A percentile compares a stretch with the other conserved stretches of the same genome.
Evolutionary conservation across 2,329 filamentous ascomycete genomes (phyloP).

Genomic region (Talaromyces sp.): DNA sequence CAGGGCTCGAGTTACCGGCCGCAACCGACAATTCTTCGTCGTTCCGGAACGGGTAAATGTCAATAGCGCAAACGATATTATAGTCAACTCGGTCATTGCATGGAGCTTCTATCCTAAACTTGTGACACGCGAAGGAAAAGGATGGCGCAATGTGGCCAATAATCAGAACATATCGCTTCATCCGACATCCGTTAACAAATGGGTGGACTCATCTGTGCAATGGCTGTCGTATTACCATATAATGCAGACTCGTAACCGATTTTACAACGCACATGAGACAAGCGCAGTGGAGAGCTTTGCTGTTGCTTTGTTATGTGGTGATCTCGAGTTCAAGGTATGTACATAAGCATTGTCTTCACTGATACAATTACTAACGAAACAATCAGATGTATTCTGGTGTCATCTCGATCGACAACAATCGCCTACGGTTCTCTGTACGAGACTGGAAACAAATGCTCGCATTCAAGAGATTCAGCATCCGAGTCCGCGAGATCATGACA

Average conservation of each 20-base stretch:
- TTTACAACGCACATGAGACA: slow-evolving; percentile 86
- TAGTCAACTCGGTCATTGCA: slow-evolving; percentile 79
- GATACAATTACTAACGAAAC: background rate
- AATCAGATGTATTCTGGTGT: slow-evolving; percentile 78
- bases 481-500: slow-evolving; percentile 73
- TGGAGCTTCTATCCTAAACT: slow-evolving; percentile 97
- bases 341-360: background rate
- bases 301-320: slow-evolving; percentile 80
- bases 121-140: slow-evolving; percentile 77
- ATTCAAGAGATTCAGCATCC: slow-evolving; percentile 74
- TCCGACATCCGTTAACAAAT: slow-evolving; percentile 85
- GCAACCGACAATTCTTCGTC: slow-evolving; percentile 75
- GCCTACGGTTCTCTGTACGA: slow-evolving; percentile 75
- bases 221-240: slow-evolving; percentile 97
- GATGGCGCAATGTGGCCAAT: slow-evolving; percentile 86
- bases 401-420: slow-evolving; percentile 81
- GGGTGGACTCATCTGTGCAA: slow-evolving; percentile 53
- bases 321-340: slow-evolving; percentile 78
- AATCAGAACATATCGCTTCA: slow-evolving; percentile 88
- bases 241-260: slow-evolving; percentile 81
- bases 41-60: slow-evolving; percentile 71
- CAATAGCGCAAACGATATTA: slow-evolving; percentile 75
- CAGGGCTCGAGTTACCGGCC: slow-evolving; percentile 61
- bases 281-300: slow-evolving; percentile 78
- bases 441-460: slow-evolving; percentile 91